phyloP scores from a whole-genome alignment of 2,329 filamentous ascomycete genomes.

The Trichoderma sp. region DNA sequence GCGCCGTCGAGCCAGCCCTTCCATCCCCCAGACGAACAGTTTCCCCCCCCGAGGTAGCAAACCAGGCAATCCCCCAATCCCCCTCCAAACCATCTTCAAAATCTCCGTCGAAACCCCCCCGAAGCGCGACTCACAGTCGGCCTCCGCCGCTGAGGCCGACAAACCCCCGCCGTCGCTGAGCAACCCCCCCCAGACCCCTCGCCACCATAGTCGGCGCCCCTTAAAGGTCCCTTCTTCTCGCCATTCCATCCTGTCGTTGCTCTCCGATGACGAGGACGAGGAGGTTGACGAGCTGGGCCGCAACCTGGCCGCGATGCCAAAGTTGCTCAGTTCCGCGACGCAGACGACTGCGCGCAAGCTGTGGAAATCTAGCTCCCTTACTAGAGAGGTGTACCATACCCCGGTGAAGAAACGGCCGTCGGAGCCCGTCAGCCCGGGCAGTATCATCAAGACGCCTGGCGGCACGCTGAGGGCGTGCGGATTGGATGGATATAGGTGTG shows the following conservation, averaged over 20 bases:
- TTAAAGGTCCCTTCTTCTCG: constrained; percentile 30
- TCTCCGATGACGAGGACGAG: constrained; percentile 35
- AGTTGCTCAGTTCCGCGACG: constrained; percentile 22
- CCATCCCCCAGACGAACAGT: constrained; percentile 2
- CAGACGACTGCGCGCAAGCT: constrained; percentile 25
- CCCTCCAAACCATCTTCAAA: not conserved
- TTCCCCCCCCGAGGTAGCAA: not conserved
- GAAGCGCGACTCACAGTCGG: constrained; percentile 18
- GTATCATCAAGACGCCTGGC: constrained; percentile 45
- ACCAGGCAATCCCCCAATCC: not conserved
- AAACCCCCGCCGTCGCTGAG: constrained; percentile 15
- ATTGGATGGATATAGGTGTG: constrained; percentile 53
- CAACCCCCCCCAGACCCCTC: constrained; percentile 29
- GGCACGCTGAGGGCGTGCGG: constrained; percentile 53
- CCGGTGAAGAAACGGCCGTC: constrained; percentile 26
- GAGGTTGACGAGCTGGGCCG: constrained; percentile 36
- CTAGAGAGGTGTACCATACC: constrained; percentile 30
- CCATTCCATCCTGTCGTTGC: constrained; percentile 42
- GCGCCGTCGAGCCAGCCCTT: not conserved
- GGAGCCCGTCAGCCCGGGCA: constrained; percentile 25
- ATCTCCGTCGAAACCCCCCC: not conserved
- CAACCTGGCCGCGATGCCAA: constrained; percentile 4
- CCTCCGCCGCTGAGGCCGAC: not conserved
- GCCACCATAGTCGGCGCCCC: constrained; percentile 26
- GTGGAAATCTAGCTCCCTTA: constrained; percentile 31